Percentiles rank a stretch among this genome's conserved stretches.
These are phyloP conservation scores for Ophiostoma perfectum DNA, from an alignment of 2,329 filamentous ascomycete species.

Conservation along the genomic window DNA sequence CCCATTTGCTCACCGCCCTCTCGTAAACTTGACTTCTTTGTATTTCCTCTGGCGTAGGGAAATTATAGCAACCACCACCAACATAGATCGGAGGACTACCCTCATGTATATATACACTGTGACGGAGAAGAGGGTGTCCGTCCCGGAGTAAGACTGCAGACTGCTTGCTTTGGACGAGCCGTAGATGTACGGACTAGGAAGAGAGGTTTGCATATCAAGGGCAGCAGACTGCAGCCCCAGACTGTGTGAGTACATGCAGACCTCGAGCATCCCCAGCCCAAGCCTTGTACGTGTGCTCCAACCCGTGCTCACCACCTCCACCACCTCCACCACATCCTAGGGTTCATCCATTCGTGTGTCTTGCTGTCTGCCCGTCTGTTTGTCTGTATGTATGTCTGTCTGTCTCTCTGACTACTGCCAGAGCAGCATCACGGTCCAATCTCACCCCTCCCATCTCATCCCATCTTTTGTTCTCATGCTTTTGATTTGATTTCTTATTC, in stretches of 20 bases:
- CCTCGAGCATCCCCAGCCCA: not conserved
- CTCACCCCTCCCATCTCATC: not conserved
- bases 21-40: not conserved
- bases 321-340: not conserved
- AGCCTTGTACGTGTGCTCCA: not conserved
- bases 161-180: not conserved
- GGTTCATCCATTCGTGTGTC: not conserved
- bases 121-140: not conserved
- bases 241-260: not conserved
- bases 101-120: not conserved
- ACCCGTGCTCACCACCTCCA: not conserved
- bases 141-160: not conserved
- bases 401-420: not conserved
- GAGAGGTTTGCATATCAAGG: no score
- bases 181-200: no score
- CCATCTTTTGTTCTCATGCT: not conserved
- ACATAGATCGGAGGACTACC: not conserved
- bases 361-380: not conserved
- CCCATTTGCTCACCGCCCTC: not conserved
- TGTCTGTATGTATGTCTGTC: not conserved
- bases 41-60: not conserved
- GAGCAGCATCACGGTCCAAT: not conserved
- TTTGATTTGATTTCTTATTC: not conserved
- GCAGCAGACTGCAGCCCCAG: no score
- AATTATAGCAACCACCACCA: not conserved